Evolutionary conservation across 1,139 yeast genomes (phyloP), one percentile per base, ranked within the genome.

Genomic region (Hanseniaspora sp.): DNA sequence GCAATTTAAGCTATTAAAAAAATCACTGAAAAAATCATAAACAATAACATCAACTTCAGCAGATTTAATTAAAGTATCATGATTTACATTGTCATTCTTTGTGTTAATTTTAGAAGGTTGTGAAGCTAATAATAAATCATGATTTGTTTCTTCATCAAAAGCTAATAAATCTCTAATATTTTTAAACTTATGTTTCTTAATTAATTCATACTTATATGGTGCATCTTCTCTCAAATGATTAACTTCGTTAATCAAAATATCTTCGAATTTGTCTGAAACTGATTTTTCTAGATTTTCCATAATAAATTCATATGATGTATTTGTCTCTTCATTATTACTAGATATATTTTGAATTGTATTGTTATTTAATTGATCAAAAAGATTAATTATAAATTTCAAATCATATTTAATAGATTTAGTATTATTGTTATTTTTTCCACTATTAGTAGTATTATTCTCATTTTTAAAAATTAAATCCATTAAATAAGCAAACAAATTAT

Each of bases 111-210:
- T 33, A 33, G 35, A 33, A 33, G 13, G 13, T 11, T 9, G 13
- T 3, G 35, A 33, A 33, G 11, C 13, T 33, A 39, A 17, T 7
- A 39, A 9, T 9, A 5, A 4, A 30, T 30, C 18, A n/a, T 15
- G 31, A 8, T 43, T 18, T 15, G 9, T 5, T 7, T 30, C 17
- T 7, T 43, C 31, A 6, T 9, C 29, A 5, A 9, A 12, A 23
- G 33, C 13, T 9, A 43, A 15, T 13, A 43, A 30, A n/a, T 51
- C 54, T 39, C 39, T 51, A 7, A 51, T 31, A 33, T 9, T 44
- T 18, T 51, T 51, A 15, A 51, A 44, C n/a, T 51, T 51, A 34
- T 51, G 31, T 31, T 51, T 51, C 18, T 51, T 51, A 11, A 51
- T 31, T 2, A 40, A 17, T 23, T 51, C 54, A 39, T 44, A 51